These are phyloP conservation scores for Pyrenula aspistea DNA, from an alignment of 495 filamentous ascomycete genomes.

Conservation along the genomic window DNA sequence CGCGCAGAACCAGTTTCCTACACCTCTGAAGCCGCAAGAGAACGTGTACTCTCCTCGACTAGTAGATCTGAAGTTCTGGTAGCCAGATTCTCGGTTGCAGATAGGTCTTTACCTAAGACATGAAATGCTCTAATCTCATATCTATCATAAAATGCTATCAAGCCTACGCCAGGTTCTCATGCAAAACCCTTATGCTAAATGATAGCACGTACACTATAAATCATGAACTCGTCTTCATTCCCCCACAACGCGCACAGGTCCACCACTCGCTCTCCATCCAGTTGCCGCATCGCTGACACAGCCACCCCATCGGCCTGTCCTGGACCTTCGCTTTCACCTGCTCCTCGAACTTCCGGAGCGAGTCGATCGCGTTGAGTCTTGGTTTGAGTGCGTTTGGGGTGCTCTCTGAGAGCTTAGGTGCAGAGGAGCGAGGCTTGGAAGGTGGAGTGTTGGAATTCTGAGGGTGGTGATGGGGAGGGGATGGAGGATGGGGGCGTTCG, in stretches of 20 bases:
- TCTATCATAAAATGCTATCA: too few species aligned
- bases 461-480: not conserved
- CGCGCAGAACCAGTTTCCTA: too few species aligned
- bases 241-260: slow-evolving; percentile 61
- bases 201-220: too few species aligned
- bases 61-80: too few species aligned
- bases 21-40: too few species aligned
- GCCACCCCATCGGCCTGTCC: slow-evolving; percentile 48
- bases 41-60: too few species aligned
- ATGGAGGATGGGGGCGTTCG: slow-evolving; percentile 9
- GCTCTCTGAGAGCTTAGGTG: too few species aligned
- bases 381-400: slow-evolving; percentile 13
- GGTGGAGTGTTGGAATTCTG: not conserved
- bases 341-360: slow-evolving; percentile 24
- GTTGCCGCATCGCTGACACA: slow-evolving; percentile 52
- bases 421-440: not conserved
- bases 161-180: too few species aligned
- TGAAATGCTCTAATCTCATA: too few species aligned
- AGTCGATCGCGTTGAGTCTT: slow-evolving; percentile 21
- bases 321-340: slow-evolving; percentile 17
- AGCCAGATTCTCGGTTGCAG: too few species aligned
- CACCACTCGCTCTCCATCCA: slow-evolving; percentile 65
- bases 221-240: slow-evolving; percentile 51
- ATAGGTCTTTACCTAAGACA: too few species aligned
- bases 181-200: too few species aligned